Base-by-base conservation (phyloP, 257 asterid genomes). In the Phtheirospermum japonicum region DNA sequence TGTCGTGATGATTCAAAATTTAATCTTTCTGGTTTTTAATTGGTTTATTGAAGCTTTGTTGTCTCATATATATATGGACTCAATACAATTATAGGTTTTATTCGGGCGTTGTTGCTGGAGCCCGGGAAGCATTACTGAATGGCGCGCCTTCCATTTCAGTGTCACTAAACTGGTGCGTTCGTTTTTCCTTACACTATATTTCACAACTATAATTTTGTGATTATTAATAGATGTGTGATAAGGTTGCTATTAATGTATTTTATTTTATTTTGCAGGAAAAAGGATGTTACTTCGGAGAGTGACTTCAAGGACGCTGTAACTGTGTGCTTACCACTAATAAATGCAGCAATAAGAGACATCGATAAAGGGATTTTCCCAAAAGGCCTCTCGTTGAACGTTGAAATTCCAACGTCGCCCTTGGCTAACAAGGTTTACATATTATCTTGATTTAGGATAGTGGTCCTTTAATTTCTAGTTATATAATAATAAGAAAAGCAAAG, bases 101-200 rank as follows among this genome's bases (percentile, higher is more conserved):
- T 81, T 93, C 99, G 8, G 87, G 96, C 46, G 96, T 77, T 30
- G 83, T 84, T 67, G 99, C 97, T 82, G 99, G 96, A 71, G 99
- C 97, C 20, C 82, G 96, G 71, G 99, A 93, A 77, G 97, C 97
- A 17, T 57, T 87, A 66, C 53, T 89, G 50, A 84, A 85, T 69
- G 96, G 94, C n/a, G 92, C 90, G 61, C 96, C 99, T 2, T 85
- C 99, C 71, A 66, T 93, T 45, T 85, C 99, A 3, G 75, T 93
- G 66, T 93, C 99, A 8, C 78, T 89, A 31, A 83, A 93, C 89
- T 93, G 99, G 99, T 93, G 36, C 30, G 86, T 53, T 65, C 32
- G 18, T 69, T 64, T 55, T 64, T 62, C n/a, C n/a, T n/a, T n/a
- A n/a, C n/a, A n/a, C n/a, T n/a, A n/a, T n/a, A n/a, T n/a, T n/a